Percentiles rank a stretch among this genome's conserved stretches.
Conservation (phyloP, 2,329 filamentous ascomycete species). For the Aspergillus versicolor region DNA sequence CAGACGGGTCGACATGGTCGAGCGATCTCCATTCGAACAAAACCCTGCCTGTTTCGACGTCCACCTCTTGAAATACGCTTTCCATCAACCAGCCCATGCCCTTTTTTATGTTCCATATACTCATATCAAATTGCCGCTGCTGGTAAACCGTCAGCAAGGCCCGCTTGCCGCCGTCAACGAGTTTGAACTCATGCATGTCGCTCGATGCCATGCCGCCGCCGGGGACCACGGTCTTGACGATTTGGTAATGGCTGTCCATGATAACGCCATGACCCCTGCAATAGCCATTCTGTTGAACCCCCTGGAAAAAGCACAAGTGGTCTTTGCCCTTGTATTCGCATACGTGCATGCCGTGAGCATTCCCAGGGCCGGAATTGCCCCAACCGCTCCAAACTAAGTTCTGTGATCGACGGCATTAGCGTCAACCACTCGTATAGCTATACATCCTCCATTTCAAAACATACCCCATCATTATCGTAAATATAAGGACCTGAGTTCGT, state of each 20-base stretch:
- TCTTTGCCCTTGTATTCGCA: conserved; percentile 50
- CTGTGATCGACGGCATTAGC: conserved; percentile 21
- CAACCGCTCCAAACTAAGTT: conserved; percentile 54
- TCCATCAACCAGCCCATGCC: conserved; percentile 54
- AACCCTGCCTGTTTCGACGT: conserved; percentile 49
- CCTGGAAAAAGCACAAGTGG: conserved; percentile 55
- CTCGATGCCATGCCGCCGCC: conserved; percentile 42
- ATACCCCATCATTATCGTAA: conserved; percentile 51
- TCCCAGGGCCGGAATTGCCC: conserved; percentile 50
- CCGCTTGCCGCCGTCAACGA: conserved; percentile 45
- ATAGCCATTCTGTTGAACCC: conserved; percentile 52
- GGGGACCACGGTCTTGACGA: conserved; percentile 48
- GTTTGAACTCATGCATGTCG: conserved; percentile 56
- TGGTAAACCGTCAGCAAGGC: conserved; percentile 45
- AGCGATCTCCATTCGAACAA: conserved; percentile 53
- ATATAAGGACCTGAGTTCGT: conserved; percentile 52
- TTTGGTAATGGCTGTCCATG: conserved; percentile 51
- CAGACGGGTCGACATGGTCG: conserved; percentile 50
- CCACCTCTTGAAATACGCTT: conserved; percentile 54
- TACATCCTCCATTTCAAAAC: neutral
- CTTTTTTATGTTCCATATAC: conserved; percentile 39
- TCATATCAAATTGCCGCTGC: conserved; percentile 49
- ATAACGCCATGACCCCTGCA: conserved; percentile 54
- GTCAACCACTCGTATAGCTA: no score
- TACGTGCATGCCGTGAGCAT: conserved; percentile 49